A percentile compares a stretch with the other conserved stretches of the same genome.
These are phyloP conservation scores for Fomes fomentarius DNA, from an alignment of 1,284 basidiomycete genomes.

Conservation along the genomic window DNA sequence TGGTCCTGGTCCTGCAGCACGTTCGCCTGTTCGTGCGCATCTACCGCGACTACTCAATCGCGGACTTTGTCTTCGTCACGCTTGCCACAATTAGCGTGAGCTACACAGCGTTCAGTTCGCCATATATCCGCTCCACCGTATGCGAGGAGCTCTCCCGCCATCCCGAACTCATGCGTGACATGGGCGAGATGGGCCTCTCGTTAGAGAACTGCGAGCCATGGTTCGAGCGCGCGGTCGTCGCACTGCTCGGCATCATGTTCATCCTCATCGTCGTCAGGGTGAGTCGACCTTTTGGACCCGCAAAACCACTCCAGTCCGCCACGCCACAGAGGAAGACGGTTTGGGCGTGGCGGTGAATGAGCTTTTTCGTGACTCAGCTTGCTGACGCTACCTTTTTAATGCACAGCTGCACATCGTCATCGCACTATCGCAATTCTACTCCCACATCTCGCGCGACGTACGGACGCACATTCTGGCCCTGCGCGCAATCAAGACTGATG, in stretches of 20 bases:
- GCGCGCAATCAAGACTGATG: conserved; percentile 32
- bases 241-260: conserved; percentile 57
- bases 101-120: conserved; percentile 58
- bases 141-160: conserved; percentile 77
- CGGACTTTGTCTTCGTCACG: conserved; percentile 69
- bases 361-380: background rate
- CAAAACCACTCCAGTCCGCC: too few relatives aligned
- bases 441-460: conserved; percentile 48
- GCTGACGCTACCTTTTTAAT: conserved; percentile 9
- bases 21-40: conserved; percentile 59
- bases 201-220: conserved; percentile 79
- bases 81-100: conserved; percentile 56
- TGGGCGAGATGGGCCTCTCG: conserved; percentile 70
- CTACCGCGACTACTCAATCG: conserved; percentile 74
- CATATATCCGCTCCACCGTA: conserved; percentile 56
- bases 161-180: conserved; percentile 70
- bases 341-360: background rate
- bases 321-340: too few relatives aligned
- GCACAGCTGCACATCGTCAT: conserved; percentile 72
- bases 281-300: too few relatives aligned
- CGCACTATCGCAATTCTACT: conserved; percentile 66
- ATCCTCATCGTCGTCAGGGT: conserved; percentile 69
- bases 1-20: conserved; percentile 40
- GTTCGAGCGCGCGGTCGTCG: conserved; percentile 68
- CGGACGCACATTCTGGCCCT: conserved; percentile 27